Evolutionary conservation across 148 eudicot genomes (phyloP).

Genomic region (Dysphania ambrosioides): DNA sequence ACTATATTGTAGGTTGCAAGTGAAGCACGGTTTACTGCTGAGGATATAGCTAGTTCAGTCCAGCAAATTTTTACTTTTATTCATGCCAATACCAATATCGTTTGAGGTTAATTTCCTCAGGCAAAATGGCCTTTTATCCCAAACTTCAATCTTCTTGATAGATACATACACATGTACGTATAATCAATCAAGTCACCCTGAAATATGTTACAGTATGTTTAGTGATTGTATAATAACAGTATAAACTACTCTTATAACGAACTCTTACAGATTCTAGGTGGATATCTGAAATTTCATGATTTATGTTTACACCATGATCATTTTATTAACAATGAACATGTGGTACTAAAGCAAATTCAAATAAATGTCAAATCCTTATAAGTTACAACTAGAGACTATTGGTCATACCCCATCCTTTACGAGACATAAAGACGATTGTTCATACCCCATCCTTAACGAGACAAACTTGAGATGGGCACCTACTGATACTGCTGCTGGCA

Average conservation of each 20-base stretch:
- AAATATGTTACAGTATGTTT: no score
- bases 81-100: constrained; percentile 54
- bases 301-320: no score
- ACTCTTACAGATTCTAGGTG: background rate
- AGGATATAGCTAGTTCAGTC: constrained; percentile 78
- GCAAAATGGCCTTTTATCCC: background rate
- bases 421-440: no score
- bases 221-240: no score
- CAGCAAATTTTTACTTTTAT: constrained; percentile 81
- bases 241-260: background rate
- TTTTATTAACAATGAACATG: no score
- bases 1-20: constrained; percentile 52
- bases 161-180: background rate
- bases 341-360: no score
- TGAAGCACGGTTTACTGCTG: constrained; percentile 68
- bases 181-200: background rate
- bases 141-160: background rate
- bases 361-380: background rate
- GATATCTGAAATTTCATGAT: background rate
- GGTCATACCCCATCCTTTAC: background rate
- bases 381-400: no score
- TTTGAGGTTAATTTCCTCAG: constrained; percentile 5
- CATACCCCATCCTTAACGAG: no score
- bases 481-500: no score
- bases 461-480: no score